Percentiles rank a stretch among this genome's conserved stretches.
phyloP scores from a whole-genome alignment of 208 protist species.

The Acanthamoeba sp. region DNA sequence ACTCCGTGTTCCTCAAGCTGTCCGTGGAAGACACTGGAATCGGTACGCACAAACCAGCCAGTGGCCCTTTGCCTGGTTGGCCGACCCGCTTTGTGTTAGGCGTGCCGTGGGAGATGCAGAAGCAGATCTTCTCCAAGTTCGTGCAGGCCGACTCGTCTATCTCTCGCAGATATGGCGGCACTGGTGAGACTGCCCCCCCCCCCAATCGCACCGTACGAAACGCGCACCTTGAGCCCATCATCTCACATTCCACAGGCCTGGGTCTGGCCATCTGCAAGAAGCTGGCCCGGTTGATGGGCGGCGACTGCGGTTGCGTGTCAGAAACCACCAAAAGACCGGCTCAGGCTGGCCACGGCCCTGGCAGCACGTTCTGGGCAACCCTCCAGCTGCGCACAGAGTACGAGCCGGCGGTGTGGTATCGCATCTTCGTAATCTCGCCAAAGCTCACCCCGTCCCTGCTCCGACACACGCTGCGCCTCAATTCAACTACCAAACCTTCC shows the following conservation, averaged over 20 bases:
- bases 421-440: neutral
- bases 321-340: neutral
- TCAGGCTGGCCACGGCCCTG: neutral
- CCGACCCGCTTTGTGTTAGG: neutral
- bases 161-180: conserved; percentile 6
- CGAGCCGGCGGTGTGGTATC: neutral
- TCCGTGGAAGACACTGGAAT: conserved; percentile 36
- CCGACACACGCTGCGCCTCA: neutral
- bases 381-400: neutral
- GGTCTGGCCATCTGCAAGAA: conserved; percentile 47
- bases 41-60: neutral
- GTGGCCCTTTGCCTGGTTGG: neutral
- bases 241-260: too few species aligned
- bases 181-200: too few species aligned
- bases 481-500: neutral
- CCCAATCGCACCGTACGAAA: neutral
- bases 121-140: conserved; percentile 3
- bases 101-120: neutral
- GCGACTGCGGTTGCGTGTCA: conserved; percentile 23
- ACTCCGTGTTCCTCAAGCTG: neutral
- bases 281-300: conserved; percentile 42
- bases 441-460: neutral
- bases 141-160: conserved; percentile 56
- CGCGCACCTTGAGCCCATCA: too few species aligned
- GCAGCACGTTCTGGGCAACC: conserved; percentile 16